Base-by-base conservation (phyloP, 192 early-diverging fungal genomes). In the Umbelopsis ramanniana region DNA sequence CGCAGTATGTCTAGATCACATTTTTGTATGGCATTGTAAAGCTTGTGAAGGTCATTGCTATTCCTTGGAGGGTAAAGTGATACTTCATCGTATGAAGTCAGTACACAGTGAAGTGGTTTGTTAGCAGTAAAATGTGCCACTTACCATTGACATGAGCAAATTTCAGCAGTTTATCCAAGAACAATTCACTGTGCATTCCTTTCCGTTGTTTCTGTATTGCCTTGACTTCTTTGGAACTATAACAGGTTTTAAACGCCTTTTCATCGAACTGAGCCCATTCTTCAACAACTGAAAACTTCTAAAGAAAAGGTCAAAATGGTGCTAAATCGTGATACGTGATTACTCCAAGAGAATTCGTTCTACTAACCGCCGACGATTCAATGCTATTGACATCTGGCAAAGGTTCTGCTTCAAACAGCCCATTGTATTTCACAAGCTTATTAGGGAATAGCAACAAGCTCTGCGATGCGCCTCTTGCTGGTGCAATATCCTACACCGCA, bases 1-100 rank as follows among this genome's bases (percentile, higher is more conserved):
- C 53, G 26, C 69, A 70, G 40, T 6, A 23, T 50, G n/a, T 70
- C 69, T 12, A 70, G 48, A 53, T 70, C 69, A 35, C 69, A 70
- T 5, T 50, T 15, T n/a, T 54, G 26, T 14, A 70, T 24, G 29
- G 21, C 37, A n/a, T 24, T 21, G 35, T 40, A 48, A 12, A 70
- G 48, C 22, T 70, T 70, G 4, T 54, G 46, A 17, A 70, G 48
- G 21, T 53, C 48, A 14, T 33, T 43, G 14, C 19, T 50, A 8
- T 24, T 26, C 2, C 15, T 52, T 14, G 69, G 69, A 50, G 69
- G 69, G 12, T 70, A 70, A 12, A 38, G 17, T 19, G n/a, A 21
- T 10, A n/a, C 69, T 63, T 11, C 11, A 43, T 43, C 40, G 40
- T 6, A 43, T 43, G 40, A 0, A 43, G 40, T 43, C 40, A 43